Conservation (phyloP, 352 stramenopile genomes). For the Sclerospora graminicola region DNA sequence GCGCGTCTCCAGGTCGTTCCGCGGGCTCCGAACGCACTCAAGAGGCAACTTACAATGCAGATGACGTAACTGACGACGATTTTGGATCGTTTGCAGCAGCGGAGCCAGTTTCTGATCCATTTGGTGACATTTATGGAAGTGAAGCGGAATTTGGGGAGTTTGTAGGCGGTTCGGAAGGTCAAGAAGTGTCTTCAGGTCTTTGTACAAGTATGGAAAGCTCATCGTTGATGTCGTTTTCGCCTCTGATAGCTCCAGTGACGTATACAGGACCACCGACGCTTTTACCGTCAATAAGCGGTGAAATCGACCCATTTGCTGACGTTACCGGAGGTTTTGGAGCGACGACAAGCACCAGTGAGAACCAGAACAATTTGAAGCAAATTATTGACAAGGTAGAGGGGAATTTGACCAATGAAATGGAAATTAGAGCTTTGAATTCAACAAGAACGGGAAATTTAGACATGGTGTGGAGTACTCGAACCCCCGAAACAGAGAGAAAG, state of each 20-base stretch:
- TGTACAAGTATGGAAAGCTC: slow-evolving; percentile 2
- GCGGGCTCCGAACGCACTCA: too few species aligned
- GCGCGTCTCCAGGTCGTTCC: too few species aligned
- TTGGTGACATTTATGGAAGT: slow-evolving; percentile 25
- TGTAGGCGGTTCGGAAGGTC: neutral
- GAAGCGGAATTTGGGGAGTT: slow-evolving; percentile 18
- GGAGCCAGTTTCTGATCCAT: slow-evolving; percentile 25
- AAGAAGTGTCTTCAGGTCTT: neutral
- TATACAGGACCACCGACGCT: slow-evolving; percentile 4
- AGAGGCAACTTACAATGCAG: too few species aligned
- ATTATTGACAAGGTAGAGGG: neutral
- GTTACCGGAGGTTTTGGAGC: slow-evolving; percentile 14
- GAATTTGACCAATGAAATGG: neutral
- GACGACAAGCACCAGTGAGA: neutral
- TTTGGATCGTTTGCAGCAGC: slow-evolving; percentile 36
- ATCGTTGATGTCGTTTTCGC: slow-evolving; percentile 33
- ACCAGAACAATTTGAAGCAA: neutral
- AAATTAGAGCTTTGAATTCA: slow-evolving; percentile 4
- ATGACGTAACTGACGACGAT: slow-evolving; percentile 15
- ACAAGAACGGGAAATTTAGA: slow-evolving; percentile 17
- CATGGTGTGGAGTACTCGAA: slow-evolving; percentile 18
- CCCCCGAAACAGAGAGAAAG: slow-evolving; percentile 3
- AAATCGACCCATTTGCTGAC: slow-evolving; percentile 30
- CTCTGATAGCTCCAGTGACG: slow-evolving; percentile 15
- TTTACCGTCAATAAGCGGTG: slow-evolving; percentile 19